These are phyloP conservation scores for Pisolithus microcarpus DNA, from an alignment of 768 basidiomycete species.

Conservation along the genomic window DNA sequence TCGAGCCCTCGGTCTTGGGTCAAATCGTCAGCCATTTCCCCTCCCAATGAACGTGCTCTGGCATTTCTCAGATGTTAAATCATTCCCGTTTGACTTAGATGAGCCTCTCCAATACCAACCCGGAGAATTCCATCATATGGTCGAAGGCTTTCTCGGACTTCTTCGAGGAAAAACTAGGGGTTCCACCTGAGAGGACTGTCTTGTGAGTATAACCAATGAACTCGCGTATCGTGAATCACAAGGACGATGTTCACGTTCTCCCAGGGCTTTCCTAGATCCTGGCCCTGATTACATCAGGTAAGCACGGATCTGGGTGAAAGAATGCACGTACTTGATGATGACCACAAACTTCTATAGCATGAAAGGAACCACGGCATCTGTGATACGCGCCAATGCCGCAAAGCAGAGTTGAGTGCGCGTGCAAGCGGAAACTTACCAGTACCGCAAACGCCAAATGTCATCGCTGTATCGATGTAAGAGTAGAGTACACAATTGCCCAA, in stretches of 20 bases:
- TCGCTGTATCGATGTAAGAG: no score
- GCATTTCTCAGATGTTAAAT: neutral
- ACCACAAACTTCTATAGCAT: slow-evolving; percentile 1
- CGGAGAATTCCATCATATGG: slow-evolving; percentile 41
- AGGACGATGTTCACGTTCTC: neutral
- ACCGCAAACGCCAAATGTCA: no score
- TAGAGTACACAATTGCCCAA: no score
- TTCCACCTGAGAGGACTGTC: slow-evolving; percentile 49
- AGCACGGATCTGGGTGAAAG: neutral
- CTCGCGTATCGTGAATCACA: neutral
- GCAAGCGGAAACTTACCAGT: no score
- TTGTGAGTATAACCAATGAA: slow-evolving; percentile 32
- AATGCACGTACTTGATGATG: neutral
- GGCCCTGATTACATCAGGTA: slow-evolving; percentile 21
- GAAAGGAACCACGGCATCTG: slow-evolving; percentile 9
- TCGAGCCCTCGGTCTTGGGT: slow-evolving; percentile 60
- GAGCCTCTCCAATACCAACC: slow-evolving; percentile 50
- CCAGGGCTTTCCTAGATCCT: slow-evolving; percentile 22
- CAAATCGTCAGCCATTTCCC: slow-evolving; percentile 40
- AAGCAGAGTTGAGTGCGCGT: neutral
- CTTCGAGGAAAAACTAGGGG: slow-evolving; percentile 47
- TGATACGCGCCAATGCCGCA: neutral
- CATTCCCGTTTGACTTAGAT: slow-evolving; percentile 30
- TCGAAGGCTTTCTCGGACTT: slow-evolving; percentile 49
- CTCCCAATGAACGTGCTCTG: neutral